A percentile compares a stretch with the other conserved stretches of the same genome.
Conservation (phyloP, 2,329 filamentous ascomycete species). For the Apiospora arundinis region DNA sequence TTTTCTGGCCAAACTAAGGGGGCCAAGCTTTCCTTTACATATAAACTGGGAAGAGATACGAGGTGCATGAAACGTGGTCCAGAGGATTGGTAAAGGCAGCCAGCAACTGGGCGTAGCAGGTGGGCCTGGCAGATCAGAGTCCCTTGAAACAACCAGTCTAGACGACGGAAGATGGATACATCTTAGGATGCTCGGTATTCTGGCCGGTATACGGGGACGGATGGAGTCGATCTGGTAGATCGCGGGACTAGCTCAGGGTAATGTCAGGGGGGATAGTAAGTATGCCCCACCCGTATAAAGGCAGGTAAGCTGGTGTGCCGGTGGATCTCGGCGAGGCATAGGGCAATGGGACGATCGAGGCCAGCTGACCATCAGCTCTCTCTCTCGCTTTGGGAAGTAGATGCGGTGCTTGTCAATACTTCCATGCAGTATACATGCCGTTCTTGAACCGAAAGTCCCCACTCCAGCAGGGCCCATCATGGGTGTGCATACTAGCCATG, state of each 20-base stretch:
- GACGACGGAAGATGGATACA: conserved; percentile 5
- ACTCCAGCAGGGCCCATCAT: conserved; percentile 5
- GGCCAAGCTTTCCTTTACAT: conserved; percentile 15
- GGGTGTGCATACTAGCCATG: neutral
- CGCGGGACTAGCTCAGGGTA: conserved; percentile 15
- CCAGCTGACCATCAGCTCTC: conserved; percentile 13
- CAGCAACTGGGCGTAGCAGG: neutral
- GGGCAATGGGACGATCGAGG: conserved; percentile 6
- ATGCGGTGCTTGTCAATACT: neutral
- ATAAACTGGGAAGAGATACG: conserved; percentile 3
- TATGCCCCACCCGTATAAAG: conserved; percentile 6
- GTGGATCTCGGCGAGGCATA: conserved; percentile 6
- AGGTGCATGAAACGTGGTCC: conserved; percentile 14
- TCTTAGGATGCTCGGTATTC: neutral
- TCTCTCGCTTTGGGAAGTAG: neutral
- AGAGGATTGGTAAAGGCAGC: conserved; percentile 1
- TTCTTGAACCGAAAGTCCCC: neutral
- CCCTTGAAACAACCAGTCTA: conserved; percentile 4
- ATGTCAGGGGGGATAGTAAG: conserved; percentile 10
- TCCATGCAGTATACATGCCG: neutral
- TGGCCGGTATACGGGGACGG: neutral
- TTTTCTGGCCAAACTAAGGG: neutral
- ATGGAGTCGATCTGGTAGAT: conserved; percentile 14
- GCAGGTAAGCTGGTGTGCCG: neutral
- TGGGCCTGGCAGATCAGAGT: neutral